Evolutionary conservation across 495 filamentous ascomycete genomes (phyloP).

Genomic region (Penicillium riverlandense): DNA sequence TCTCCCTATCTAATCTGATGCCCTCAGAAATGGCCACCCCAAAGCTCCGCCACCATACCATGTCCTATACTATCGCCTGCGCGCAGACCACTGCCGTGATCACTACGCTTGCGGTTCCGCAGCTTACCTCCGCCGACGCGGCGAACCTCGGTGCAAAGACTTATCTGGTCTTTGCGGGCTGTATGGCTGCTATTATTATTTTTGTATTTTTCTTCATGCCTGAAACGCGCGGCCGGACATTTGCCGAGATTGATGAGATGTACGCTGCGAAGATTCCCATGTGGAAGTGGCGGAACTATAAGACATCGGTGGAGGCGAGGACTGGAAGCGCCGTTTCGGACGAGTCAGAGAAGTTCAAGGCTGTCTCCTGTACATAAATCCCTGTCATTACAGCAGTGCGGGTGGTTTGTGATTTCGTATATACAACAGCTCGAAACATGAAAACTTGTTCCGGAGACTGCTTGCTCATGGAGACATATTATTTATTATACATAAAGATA

Average conservation of each 20-base stretch:
- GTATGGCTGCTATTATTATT: conserved; percentile 32
- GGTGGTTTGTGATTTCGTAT: conserved; percentile 1
- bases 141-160: conserved; percentile 31
- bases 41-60: conserved; percentile 32
- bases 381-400: not conserved
- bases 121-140: conserved; percentile 30
- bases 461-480: no score
- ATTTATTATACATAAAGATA: not conserved
- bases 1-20: conserved; percentile 26
- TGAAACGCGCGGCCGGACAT: conserved; percentile 44
- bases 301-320: conserved; percentile 14
- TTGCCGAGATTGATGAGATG: conserved; percentile 49
- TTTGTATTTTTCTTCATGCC: conserved; percentile 46
- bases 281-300: conserved; percentile 30
- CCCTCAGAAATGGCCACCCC: conserved; percentile 34
- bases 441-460: no score
- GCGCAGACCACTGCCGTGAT: conserved; percentile 30
- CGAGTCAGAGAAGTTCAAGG: not conserved
- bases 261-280: conserved; percentile 41
- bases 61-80: conserved; percentile 35
- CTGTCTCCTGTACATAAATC: not conserved
- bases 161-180: conserved; percentile 30
- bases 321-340: conserved; percentile 1
- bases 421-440: no score
- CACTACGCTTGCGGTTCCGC: conserved; percentile 28